Evolutionary conservation across 306 rosid genomes (phyloP), one percentile per base, ranked within the genome.

Genomic region (Ormosia emarginata): DNA sequence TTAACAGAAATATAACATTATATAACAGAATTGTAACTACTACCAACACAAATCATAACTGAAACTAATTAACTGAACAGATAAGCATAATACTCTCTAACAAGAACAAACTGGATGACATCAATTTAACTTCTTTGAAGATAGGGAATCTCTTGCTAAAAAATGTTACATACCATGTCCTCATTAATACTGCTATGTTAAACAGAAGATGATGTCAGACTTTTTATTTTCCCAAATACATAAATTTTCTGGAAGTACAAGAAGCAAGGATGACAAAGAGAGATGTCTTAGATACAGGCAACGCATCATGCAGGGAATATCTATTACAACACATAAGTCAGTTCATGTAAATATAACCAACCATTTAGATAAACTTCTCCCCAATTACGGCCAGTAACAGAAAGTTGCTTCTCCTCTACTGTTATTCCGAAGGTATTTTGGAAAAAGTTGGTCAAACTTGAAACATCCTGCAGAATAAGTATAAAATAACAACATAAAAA

Each of bases 341-440:
- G 53, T 68, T 43, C 17, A 65, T 30, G 68, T 75, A 69, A 81
- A 82, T 17, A 79, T 63, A 63, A 79, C 91, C 81, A 63, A 96
- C 99, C 99, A 50, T 89, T 93, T 89, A 93, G 88, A 85, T 93
- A 95, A 77, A 96, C 94, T 61, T 96, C 99, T 81, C 99, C 99
- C 98, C 98, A 96, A 65, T 91, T 96, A 63, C 98, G 99, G 17
- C 99, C 99, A 50, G 94, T 92, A 55, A 96, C 94, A 85, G 98
- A 96, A 83, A 96, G 94, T 65, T 96, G 98, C 77, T 91, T 96
- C 85, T 96, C 99, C 88, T 83, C 95, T 5, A 90, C 90, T 5
- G 87, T 50, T 87, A 93, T 66, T 64, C 98, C 97, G 13, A 90
- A 93, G 46, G 91, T 88, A 65, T 77, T 91, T 77, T 94, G 95